These are phyloP conservation scores for Panus rudis DNA, from an alignment of 768 basidiomycete genomes.

Conservation along the genomic window DNA sequence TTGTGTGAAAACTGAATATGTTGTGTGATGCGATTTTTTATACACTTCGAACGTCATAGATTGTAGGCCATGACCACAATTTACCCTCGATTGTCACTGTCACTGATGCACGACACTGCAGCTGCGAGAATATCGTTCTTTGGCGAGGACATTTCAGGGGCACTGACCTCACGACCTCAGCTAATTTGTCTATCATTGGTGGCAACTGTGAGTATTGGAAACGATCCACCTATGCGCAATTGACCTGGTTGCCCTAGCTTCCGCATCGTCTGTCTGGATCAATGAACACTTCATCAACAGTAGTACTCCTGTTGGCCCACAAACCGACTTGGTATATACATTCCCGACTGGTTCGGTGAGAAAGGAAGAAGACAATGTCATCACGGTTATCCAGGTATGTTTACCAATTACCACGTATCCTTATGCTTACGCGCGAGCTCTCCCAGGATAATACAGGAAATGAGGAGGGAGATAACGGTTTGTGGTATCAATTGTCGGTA, in stretches of 20 bases:
- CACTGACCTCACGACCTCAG: slow-evolving; percentile 51
- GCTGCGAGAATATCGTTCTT: slow-evolving; percentile 76
- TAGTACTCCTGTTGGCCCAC: slow-evolving; percentile 49
- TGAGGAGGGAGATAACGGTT: slow-evolving; percentile 50
- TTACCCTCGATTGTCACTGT: slow-evolving; percentile 6
- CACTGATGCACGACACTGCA: slow-evolving; percentile 18
- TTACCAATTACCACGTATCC: not conserved
- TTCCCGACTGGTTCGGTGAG: slow-evolving; percentile 53
- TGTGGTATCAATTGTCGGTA: slow-evolving; percentile 8
- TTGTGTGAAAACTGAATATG: too few species aligned
- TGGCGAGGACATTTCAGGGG: slow-evolving; percentile 78
- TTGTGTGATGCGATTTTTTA: too few species aligned
- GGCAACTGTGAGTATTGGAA: slow-evolving; percentile 53
- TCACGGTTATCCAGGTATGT: slow-evolving; percentile 67
- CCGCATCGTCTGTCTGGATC: slow-evolving; percentile 78
- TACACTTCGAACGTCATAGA: not conserved
- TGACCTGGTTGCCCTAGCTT: slow-evolving; percentile 35
- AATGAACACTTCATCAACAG: slow-evolving; percentile 68
- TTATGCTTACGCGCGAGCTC: not conserved
- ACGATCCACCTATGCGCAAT: not conserved
- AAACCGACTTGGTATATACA: slow-evolving; percentile 54
- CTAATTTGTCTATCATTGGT: slow-evolving; percentile 75
- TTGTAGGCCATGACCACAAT: too few species aligned
- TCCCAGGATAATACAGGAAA: slow-evolving; percentile 73
- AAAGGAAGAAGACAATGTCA: slow-evolving; percentile 56